phyloP scores from a whole-genome alignment of 495 filamentous ascomycete genomes.

The Cercophora samala region DNA sequence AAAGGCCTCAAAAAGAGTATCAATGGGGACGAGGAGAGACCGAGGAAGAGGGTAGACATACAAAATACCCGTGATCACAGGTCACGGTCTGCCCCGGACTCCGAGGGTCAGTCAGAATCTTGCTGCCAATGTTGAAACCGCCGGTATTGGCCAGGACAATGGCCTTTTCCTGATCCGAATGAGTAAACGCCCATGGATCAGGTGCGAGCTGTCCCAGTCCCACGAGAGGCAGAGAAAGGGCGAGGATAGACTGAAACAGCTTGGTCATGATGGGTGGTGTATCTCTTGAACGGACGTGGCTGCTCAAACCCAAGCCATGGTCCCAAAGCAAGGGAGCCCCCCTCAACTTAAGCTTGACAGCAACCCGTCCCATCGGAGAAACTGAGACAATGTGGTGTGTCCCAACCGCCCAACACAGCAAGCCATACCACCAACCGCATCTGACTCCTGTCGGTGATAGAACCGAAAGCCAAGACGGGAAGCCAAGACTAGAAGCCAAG shows the following conservation, averaged over 20 bases:
- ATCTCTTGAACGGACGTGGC: not conserved
- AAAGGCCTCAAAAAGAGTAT: no score
- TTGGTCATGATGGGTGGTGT: not conserved
- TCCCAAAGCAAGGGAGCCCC: not conserved
- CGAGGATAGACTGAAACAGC: not conserved
- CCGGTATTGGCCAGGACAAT: constrained; percentile 41
- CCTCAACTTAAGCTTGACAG: not conserved
- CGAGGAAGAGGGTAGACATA: not conserved
- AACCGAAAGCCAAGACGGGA: no score
- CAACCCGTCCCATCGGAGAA: not conserved
- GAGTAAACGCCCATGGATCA: not conserved
- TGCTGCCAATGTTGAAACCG: constrained; percentile 41
- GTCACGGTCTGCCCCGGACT: constrained; percentile 38
- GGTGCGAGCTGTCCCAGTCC: not conserved
- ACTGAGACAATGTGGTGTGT: not conserved
- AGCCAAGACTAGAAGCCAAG: not conserved
- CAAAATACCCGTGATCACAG: constrained; percentile 49
- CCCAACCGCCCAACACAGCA: not conserved
- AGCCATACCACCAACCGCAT: not conserved
- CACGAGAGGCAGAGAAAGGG: not conserved
- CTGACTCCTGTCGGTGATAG: not conserved
- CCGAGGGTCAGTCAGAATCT: constrained; percentile 30
- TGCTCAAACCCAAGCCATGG: not conserved
- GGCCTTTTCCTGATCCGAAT: constrained; percentile 20
- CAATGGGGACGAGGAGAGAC: not conserved